phyloP scores from a whole-genome alignment of 2,329 filamentous ascomycete genomes.

The Tolypocladium paradoxum region DNA sequence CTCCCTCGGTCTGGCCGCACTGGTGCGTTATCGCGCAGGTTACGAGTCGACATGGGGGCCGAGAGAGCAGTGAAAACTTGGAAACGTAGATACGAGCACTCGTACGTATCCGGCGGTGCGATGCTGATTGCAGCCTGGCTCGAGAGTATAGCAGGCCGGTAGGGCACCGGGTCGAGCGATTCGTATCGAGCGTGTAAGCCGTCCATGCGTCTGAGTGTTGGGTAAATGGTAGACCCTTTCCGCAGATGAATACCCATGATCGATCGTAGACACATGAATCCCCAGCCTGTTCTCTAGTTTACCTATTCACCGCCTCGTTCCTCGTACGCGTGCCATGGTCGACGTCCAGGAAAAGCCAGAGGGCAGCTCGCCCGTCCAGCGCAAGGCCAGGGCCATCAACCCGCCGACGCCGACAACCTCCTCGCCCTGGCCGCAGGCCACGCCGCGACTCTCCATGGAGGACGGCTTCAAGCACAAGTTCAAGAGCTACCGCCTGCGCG shows the following conservation, averaged over 20 bases:
- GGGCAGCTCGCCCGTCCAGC: neutral
- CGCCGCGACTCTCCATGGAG: constrained; percentile 2
- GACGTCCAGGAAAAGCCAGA: neutral
- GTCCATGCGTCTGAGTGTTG: neutral
- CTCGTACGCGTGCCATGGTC: neutral
- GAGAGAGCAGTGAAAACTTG: neutral
- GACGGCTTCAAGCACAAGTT: constrained; percentile 11
- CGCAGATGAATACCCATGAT: neutral
- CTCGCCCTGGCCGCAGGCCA: neutral
- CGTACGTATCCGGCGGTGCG: neutral
- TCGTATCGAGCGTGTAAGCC: neutral
- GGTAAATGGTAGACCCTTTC: neutral
- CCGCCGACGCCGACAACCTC: neutral
- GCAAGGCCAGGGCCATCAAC: neutral
- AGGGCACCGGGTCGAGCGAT: neutral
- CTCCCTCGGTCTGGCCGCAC: neutral
- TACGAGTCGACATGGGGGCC: neutral
- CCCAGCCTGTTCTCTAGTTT: neutral
- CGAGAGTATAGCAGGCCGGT: neutral
- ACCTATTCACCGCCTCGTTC: neutral
- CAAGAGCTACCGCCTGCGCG: constrained; percentile 21
- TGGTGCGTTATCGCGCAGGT: too few species aligned
- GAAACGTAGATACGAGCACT: neutral
- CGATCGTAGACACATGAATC: neutral
- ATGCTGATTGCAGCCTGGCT: neutral